Percentiles rank a stretch among this genome's conserved stretches.
These are phyloP conservation scores for Rhododendron kiyosumense DNA, from an alignment of 148 eudicot genomes.

Conservation along the genomic window DNA sequence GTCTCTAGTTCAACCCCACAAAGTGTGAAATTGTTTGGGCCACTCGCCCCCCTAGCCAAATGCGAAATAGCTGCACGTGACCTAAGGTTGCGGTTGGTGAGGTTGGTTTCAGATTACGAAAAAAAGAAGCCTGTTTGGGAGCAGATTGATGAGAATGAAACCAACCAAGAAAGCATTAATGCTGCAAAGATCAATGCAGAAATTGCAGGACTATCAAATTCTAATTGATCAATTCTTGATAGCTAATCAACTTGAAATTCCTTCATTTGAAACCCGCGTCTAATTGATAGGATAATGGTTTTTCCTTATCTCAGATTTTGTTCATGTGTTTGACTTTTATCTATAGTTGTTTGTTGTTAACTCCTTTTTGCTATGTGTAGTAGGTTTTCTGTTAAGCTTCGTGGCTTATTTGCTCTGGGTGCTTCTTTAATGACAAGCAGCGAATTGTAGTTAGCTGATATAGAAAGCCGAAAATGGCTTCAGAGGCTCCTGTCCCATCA, in stretches of 20 bases:
- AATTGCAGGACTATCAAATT: not conserved
- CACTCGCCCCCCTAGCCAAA: no score
- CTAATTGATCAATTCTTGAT: not conserved
- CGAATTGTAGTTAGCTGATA: not conserved
- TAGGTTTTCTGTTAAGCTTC: not conserved
- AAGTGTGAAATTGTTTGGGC: not conserved
- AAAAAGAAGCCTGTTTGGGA: not conserved
- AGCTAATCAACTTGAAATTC: not conserved
- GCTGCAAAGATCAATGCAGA: not conserved
- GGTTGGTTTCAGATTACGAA: no score
- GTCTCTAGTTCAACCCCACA: not conserved
- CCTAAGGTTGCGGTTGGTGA: no score
- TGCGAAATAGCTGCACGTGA: no score
- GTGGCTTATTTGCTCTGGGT: not conserved
- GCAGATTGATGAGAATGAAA: not conserved
- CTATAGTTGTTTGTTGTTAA: not conserved
- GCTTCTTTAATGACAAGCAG: not conserved
- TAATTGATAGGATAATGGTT: not conserved
- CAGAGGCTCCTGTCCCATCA: not conserved
- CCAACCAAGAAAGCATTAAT: not conserved
- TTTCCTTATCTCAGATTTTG: not conserved
- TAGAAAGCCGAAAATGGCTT: not conserved
- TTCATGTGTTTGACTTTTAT: not conserved
- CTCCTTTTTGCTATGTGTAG: not conserved
- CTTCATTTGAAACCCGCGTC: not conserved